Base-by-base conservation (phyloP, 1,139 yeast species). In the Zygoascus hellenicus region DNA sequence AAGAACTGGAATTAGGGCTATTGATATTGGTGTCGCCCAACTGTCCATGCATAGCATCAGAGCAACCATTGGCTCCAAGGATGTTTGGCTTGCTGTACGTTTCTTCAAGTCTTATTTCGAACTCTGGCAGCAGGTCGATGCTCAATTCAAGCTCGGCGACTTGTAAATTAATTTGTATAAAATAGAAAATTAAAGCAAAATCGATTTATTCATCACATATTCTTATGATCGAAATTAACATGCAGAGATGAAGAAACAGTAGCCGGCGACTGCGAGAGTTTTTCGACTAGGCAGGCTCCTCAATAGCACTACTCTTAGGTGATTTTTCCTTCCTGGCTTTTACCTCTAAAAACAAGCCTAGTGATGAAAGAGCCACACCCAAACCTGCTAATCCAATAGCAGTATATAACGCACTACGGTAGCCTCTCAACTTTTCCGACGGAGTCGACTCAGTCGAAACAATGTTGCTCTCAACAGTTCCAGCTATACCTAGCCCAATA, bases 11-110 rank as follows among this genome's bases (percentile, higher is more conserved):
- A 76, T 90, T 50, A 76, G 95, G 61, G 86, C 96, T 3, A 71
- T 89, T 53, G 98, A 90, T 63, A 68, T 90, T 51, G 98, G 98
- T 49, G 87, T 88, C 61, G 94, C 96, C 2, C 95, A 89, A 64
- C 72, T 90, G 59, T 83, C 95, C 47, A 90, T 90, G 98, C 98
- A 90, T 65, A 84, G 95, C 2, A 85, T 89, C 52, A 80, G 97
- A 62, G 97, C 94, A 63, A 87, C 97, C 5, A 90, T 94, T 38
- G 96, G 97, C n/a, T 70, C 90, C 36, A 74, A 72, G 51, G 98
- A 90, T 65, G 76, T 89, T 35, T 78, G 75, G 52, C 74, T 77
- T 46, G 83, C 89, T 51, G 76, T 80, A 43, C 69, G 71, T 45
- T 73, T 87, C 57, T 89, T 88, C 67, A 76, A 74, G 60, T 75